Evolutionary conservation across 192 early-diverging fungal species (phyloP).

Genomic region (Backusella parvicylindrica): DNA sequence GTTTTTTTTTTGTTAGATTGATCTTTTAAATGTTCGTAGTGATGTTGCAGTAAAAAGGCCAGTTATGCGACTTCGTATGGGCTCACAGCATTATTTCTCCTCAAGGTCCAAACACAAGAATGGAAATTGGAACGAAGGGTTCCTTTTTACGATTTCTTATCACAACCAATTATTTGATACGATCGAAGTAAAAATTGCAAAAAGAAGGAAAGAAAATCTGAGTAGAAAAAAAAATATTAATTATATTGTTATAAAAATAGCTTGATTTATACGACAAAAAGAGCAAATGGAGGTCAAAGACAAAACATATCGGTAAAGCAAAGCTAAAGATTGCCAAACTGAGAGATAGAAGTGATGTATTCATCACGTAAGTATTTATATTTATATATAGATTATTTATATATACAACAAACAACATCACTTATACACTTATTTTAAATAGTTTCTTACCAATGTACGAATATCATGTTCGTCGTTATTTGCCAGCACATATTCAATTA

Average conservation of each 20-base stretch:
- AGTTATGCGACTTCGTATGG: constrained; percentile 29
- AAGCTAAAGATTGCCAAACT: constrained; percentile 32
- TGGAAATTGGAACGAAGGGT: constrained; percentile 76
- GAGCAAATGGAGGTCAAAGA: constrained; percentile 29
- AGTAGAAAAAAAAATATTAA: not conserved
- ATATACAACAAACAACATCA: not conserved
- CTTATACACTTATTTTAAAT: not conserved
- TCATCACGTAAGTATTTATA: constrained; percentile 29
- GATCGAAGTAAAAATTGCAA: constrained; percentile 41
- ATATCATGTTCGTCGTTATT: constrained; percentile 25
- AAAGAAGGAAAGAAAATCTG: not conserved
- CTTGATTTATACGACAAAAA: constrained; percentile 37
- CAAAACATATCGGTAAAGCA: constrained; percentile 35
- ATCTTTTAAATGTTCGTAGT: constrained; percentile 31
- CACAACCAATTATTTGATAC: constrained; percentile 82
- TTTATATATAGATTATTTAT: no score
- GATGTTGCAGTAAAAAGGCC: constrained; percentile 16
- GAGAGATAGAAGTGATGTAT: constrained; percentile 28
- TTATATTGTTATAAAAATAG: constrained; percentile 13
- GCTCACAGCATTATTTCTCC: constrained; percentile 39
- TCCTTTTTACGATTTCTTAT: constrained; percentile 65
- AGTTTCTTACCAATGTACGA: constrained; percentile 39
- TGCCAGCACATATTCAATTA: constrained; percentile 31
- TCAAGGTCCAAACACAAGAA: constrained; percentile 44
- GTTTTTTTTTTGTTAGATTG: constrained; percentile 20